Evolutionary conservation across 768 basidiomycete species (phyloP).

Genomic region (Kwoniella mangroviensis): DNA sequence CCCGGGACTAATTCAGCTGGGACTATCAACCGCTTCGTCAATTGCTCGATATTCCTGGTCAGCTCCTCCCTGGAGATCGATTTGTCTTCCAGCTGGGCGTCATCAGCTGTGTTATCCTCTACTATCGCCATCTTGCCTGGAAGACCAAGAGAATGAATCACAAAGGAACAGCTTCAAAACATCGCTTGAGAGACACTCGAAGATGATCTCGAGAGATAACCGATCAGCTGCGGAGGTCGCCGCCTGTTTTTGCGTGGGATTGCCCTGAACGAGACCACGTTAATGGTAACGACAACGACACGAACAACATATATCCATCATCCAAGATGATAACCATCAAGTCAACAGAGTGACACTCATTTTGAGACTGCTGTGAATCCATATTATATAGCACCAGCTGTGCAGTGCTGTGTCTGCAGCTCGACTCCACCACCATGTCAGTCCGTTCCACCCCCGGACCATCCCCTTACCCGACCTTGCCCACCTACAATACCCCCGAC

Average conservation of each 20-base stretch:
- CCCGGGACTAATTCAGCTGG: constrained; percentile 36
- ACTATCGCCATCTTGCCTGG: constrained; percentile 35
- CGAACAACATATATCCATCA: too few relatives aligned
- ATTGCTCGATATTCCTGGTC: constrained; percentile 5
- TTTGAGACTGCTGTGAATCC: too few relatives aligned
- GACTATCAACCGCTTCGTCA: constrained; percentile 25
- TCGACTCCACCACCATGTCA: constrained; percentile 12
- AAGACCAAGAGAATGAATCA: background rate
- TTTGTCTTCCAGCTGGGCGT: background rate
- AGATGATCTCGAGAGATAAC: background rate
- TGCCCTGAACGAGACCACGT: too few relatives aligned
- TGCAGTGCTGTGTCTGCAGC: too few relatives aligned
- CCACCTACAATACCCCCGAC: constrained; percentile 13
- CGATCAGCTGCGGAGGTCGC: background rate
- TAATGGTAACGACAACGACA: too few relatives aligned
- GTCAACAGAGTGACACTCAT: too few relatives aligned
- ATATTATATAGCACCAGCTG: too few relatives aligned
- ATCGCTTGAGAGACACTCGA: background rate
- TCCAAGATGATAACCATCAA: too few relatives aligned
- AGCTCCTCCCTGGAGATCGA: constrained; percentile 12
- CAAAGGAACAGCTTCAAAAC: constrained; percentile 14
- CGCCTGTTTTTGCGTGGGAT: background rate
- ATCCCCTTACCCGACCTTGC: constrained; percentile 7
- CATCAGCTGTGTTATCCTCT: constrained; percentile 38
- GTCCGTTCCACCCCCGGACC: constrained; percentile 20